These are phyloP conservation scores for Phytophthora melonis DNA, from an alignment of 352 stramenopile genomes.

Conservation along the genomic window DNA sequence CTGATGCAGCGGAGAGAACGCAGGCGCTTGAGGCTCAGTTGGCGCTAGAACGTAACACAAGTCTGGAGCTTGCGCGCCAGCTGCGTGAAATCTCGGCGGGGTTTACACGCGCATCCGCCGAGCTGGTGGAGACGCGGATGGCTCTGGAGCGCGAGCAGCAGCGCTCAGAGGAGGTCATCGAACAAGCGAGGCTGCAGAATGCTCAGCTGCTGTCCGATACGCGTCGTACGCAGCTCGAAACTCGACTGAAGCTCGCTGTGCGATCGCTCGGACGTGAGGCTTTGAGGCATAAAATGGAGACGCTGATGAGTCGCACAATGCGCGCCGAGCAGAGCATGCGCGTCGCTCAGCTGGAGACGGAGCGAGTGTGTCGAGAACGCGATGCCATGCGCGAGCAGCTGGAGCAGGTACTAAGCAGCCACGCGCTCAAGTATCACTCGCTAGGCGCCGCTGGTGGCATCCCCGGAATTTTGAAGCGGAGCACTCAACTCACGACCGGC, in stretches of 20 bases:
- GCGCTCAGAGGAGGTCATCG: conserved; percentile 38
- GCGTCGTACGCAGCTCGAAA: conserved; percentile 59
- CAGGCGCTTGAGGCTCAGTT: conserved; percentile 59
- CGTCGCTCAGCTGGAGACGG: conserved; percentile 52
- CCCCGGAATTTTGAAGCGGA: conserved; percentile 61
- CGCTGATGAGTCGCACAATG: conserved; percentile 55
- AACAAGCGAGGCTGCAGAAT: conserved; percentile 60
- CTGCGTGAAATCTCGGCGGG: conserved; percentile 56
- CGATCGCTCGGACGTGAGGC: conserved; percentile 72
- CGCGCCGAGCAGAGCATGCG: conserved; percentile 67
- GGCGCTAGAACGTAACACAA: conserved; percentile 60
- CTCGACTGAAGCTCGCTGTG: conserved; percentile 61
- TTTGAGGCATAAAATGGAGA: conserved; percentile 70
- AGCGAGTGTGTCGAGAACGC: conserved; percentile 46
- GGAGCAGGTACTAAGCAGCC: conserved; percentile 62
- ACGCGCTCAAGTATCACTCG: conserved; percentile 63
- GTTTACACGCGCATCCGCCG: conserved; percentile 53
- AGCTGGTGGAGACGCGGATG: conserved; percentile 61
- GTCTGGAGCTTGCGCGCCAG: conserved; percentile 54
- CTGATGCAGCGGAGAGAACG: conserved; percentile 43
- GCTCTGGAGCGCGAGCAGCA: conserved; percentile 58
- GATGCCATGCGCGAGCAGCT: conserved; percentile 49
- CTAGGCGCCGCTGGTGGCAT: conserved; percentile 55
- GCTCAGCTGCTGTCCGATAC: conserved; percentile 63
- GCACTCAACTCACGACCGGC: conserved; percentile 52